Evolutionary conservation across 306 rosid genomes (phyloP).

Genomic region (Ormosia emarginata): DNA sequence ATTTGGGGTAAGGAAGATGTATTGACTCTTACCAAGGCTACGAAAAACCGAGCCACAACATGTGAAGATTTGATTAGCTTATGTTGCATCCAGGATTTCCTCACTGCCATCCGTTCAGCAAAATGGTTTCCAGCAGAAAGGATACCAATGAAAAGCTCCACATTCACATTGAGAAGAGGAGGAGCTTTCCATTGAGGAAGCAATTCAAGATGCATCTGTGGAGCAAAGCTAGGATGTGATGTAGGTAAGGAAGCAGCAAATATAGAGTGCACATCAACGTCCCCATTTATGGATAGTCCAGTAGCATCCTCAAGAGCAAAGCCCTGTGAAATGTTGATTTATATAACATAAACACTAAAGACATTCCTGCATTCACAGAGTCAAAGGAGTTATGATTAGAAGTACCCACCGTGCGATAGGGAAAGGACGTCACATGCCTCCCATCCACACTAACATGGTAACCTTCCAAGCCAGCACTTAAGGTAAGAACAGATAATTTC

Average conservation of each 20-base stretch:
- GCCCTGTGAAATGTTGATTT: slow-evolving; percentile 61
- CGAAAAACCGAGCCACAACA: slow-evolving; percentile 83
- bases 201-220: slow-evolving; percentile 79
- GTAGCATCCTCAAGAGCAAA: slow-evolving; percentile 97
- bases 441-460: slow-evolving; percentile 90
- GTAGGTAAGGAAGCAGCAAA: slow-evolving; percentile 82
- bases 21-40: slow-evolving; percentile 73
- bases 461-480: slow-evolving; percentile 95
- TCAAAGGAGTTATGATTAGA: slow-evolving; percentile 7
- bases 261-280: slow-evolving; percentile 75
- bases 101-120: slow-evolving; percentile 92
- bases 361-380: not conserved
- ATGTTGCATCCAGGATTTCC: slow-evolving; percentile 99
- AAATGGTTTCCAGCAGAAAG: slow-evolving; percentile 98
- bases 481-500: slow-evolving; percentile 75
- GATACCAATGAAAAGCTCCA: slow-evolving; percentile 83
- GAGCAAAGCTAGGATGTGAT: slow-evolving; percentile 90
- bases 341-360: not conserved
- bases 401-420: slow-evolving; percentile 82
- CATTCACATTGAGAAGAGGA: slow-evolving; percentile 36
- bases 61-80: slow-evolving; percentile 65
- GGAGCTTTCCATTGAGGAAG: slow-evolving; percentile 80
- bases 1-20: not conserved
- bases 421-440: slow-evolving; percentile 83
- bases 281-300: slow-evolving; percentile 81